A percentile compares a stretch with the other conserved stretches of the same genome.
phyloP scores from a whole-genome alignment of 768 basidiomycete species.

The Xerocomellus chrysenteron region DNA sequence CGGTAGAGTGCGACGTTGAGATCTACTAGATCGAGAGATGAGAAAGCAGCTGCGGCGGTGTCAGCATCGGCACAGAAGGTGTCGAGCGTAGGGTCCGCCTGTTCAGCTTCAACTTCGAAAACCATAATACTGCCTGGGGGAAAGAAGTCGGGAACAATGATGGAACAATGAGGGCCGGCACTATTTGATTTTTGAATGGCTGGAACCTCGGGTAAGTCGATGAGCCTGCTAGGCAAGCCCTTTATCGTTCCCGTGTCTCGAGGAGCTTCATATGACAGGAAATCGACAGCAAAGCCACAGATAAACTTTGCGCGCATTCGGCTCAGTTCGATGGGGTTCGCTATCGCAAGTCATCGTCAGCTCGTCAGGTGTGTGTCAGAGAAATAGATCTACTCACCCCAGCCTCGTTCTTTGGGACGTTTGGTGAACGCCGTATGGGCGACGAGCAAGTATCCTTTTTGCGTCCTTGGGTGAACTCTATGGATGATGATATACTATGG shows the following conservation, averaged over 20 bases:
- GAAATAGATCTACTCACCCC: conserved; percentile 48
- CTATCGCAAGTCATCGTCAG: conserved; percentile 38
- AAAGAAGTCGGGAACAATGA: conserved; percentile 83
- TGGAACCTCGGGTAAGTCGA: conserved; percentile 58
- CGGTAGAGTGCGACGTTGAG: conserved; percentile 87
- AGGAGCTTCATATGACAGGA: conserved; percentile 57
- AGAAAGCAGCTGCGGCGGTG: conserved; percentile 72
- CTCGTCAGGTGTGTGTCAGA: neutral
- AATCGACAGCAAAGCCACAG: conserved; percentile 71
- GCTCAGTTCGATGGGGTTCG: conserved; percentile 80
- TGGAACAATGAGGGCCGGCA: conserved; percentile 72
- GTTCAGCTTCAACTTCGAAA: conserved; percentile 82
- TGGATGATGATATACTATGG: conserved; percentile 88
- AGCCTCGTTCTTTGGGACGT: conserved; percentile 76
- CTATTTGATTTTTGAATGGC: conserved; percentile 62
- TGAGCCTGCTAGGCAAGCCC: conserved; percentile 71
- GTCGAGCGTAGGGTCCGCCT: conserved; percentile 70
- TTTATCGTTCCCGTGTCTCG: conserved; percentile 54
- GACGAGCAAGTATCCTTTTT: conserved; percentile 89
- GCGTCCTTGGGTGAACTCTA: conserved; percentile 85
- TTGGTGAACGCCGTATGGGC: conserved; percentile 92
- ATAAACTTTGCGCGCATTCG: conserved; percentile 80
- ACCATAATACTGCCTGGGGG: conserved; percentile 96
- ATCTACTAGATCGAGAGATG: conserved; percentile 75
- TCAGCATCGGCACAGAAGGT: conserved; percentile 68